Evolutionary conservation across 371 early-diverging fungal species (phyloP), one percentile per base, ranked within the genome.

Genomic region (Mortierella sp.): DNA sequence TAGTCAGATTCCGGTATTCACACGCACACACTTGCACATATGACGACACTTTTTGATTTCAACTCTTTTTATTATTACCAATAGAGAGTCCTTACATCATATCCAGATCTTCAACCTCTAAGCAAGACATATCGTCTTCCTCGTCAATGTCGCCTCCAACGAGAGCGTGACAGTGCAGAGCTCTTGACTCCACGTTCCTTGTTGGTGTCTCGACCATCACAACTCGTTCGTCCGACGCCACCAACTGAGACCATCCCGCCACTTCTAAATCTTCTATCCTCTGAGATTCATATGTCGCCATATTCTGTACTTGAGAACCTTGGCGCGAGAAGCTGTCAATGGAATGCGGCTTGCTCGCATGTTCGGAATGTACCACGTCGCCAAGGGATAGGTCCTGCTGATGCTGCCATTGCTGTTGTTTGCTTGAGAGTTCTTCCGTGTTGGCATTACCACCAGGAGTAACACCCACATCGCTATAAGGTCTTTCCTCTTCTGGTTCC

Each of bases 251-350:
- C 36, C 36, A 65, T 1, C 57, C 67, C n/a, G 41, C 67, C 21
- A 76, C 70, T n/a, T 76, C 67, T 19, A 76, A 50, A 58, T 76
- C 71, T 32, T 76, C 71, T 22, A 76, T 57, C 33, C 63, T 47
- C 40, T 76, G 76, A 15, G 71, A 70, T 13, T 71, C 76, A 28
- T 67, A 70, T 9, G 32, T n/a, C 11, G 38, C 32, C 13, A 21
- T 22, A 0, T 45, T 19, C 4, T n/a, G 52, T 13, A 28, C 33
- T 9, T 53, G 24, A 2, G 32, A 43, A 50, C 19, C 65, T 16
- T 4, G 47, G 16, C 24, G 32, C 28, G 55, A 55, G 22, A 7
- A 55, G 13, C 10, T 32, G 55, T 28, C 32, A 13, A 32, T 55
- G 15, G 22, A 28, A 55, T 2, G 22, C 0, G 15, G 40, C 13